Evolutionary conservation across 768 basidiomycete species (phyloP).

Genomic region (Termitomyces eurrhizus): DNA sequence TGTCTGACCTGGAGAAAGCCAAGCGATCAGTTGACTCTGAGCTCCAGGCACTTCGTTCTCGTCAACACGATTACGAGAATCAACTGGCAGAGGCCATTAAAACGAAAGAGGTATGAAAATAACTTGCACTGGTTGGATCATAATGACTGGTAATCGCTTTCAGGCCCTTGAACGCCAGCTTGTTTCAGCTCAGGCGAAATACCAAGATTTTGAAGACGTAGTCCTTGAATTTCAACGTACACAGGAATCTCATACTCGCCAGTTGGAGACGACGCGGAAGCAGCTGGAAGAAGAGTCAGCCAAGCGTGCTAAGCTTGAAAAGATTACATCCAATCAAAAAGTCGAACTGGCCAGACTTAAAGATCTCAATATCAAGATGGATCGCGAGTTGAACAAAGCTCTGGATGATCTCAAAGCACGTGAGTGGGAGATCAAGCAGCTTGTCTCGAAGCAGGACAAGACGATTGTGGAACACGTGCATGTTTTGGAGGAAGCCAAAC

Average conservation of each 20-base stretch:
- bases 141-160: conserved; percentile 1
- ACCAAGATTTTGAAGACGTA: conserved; percentile 85
- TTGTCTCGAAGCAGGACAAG: conserved; percentile 88
- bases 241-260: conserved; percentile 66
- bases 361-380: conserved; percentile 66
- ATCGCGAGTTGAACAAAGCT: conserved; percentile 77
- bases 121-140: neutral
- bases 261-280: conserved; percentile 65
- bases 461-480: conserved; percentile 99
- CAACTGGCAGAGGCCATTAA: conserved; percentile 57
- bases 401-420: conserved; percentile 75
- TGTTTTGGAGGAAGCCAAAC: conserved; percentile 93
- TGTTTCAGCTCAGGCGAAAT: conserved; percentile 65
- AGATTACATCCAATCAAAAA: conserved; percentile 56
- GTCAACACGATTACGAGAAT: conserved; percentile 63
- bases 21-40: conserved; percentile 71
- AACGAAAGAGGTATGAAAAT: conserved; percentile 65
- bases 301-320: conserved; percentile 75
- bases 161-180: conserved; percentile 80
- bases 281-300: conserved; percentile 72
- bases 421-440: conserved; percentile 83
- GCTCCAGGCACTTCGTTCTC: conserved; percentile 60
- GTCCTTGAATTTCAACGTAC: conserved; percentile 83
- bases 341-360: conserved; percentile 65
- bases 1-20: conserved; percentile 62